Conservation (phyloP, 2,329 filamentous ascomycete genomes). For the Diaporthe ampelina region DNA sequence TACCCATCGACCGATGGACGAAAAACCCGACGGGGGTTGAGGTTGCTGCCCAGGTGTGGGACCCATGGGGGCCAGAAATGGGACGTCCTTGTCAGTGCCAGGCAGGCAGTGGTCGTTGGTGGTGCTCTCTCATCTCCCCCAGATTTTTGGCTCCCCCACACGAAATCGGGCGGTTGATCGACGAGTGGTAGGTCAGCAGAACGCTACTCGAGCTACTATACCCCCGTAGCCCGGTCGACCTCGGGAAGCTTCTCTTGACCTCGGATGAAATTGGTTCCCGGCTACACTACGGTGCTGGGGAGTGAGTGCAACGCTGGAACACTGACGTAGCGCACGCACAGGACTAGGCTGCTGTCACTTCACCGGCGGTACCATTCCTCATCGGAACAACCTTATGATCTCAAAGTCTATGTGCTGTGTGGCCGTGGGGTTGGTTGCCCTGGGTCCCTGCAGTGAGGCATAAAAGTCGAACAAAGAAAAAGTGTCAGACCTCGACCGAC, state of each 20-base stretch:
- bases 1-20: background rate
- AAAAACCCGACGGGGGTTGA: slow-evolving; percentile 5
- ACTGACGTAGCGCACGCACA: background rate
- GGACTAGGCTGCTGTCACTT: background rate
- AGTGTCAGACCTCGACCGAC: background rate
- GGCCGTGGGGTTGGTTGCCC: no score
- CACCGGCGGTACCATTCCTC: background rate
- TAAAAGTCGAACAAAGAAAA: background rate
- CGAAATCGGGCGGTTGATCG: slow-evolving; percentile 20
- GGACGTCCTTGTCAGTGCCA: background rate
- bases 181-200: slow-evolving; percentile 1
- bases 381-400: background rate
- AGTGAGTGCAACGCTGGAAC: background rate
- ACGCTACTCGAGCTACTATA: no score
- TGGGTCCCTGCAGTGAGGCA: background rate
- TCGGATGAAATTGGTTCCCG: background rate
- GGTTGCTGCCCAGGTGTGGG: background rate
- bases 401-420: no score
- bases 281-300: no score
- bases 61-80: slow-evolving; percentile 16
- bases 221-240: background rate
- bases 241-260: slow-evolving; percentile 27
- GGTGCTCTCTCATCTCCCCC: background rate
- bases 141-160: slow-evolving; percentile 24
- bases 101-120: background rate